Base-by-base conservation (phyloP, 495 filamentous ascomycete genomes). In the Tuber melanosporum region DNA sequence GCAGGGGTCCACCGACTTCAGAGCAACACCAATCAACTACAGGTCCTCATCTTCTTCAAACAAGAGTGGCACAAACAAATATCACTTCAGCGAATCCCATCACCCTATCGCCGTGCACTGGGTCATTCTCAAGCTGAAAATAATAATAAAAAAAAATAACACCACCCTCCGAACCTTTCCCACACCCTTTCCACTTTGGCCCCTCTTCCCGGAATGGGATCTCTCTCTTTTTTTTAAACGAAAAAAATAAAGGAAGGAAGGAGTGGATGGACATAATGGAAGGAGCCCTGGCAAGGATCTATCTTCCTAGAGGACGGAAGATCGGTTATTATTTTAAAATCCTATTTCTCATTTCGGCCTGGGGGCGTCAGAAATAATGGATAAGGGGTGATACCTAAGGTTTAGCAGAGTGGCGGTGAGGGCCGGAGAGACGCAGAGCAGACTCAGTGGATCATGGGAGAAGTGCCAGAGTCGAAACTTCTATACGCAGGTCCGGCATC, bases 31-130 rank as follows among this genome's bases (percentile, higher is more conserved):
- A 80, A 80, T 80, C 78, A 80, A 22, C 69, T 49, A 74, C 70
- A 74, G 72, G 43, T 71, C 73, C 43, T 76, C 45, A 80, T 72
- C 41, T 80, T 80, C 62, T 72, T 80, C 77, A 77, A 80, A 80
- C 75, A 77, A 80, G 76, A 79, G 78, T 76, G 73, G 71, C 71
- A 76, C 77, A 80, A 80, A 80, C 78, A 75, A 79, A 80, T 66
- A 80, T 62, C 72, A 39, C 57, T 66, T 41, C 78, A 76, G 69
- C 78, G 78, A 80, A 80, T 80, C 71, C 26, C 32, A 66, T 76
- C 62, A 3, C 71, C 46, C 73, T 41, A 80, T 80, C 46, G 77
- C 77, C 74, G 76, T 77, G 62, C 78, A 72, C 57, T 71, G 78
- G 57, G 66, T 73, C 74, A 72, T 74, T 76, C 75, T 71, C 73